These are phyloP conservation scores for Termitomyces sp. DNA, from an alignment of 768 basidiomycete species.

Conservation along the genomic window DNA sequence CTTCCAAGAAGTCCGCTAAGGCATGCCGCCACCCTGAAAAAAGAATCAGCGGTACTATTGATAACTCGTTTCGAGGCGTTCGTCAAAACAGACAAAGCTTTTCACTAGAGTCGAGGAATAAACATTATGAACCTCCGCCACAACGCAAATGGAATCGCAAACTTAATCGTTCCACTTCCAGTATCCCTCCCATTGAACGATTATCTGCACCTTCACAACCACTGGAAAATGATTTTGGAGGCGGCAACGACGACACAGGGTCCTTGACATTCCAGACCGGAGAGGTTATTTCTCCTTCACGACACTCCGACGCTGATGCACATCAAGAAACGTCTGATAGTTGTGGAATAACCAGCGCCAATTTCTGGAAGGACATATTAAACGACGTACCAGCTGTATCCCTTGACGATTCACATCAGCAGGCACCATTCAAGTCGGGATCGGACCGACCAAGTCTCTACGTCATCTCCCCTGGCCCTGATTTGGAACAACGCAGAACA, in stretches of 20 bases:
- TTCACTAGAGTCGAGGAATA: background rate
- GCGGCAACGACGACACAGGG: constrained; percentile 1
- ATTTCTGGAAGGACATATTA: background rate
- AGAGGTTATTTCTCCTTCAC: background rate
- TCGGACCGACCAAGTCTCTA: constrained; percentile 6
- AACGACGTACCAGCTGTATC: constrained; percentile 4
- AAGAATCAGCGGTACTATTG: background rate
- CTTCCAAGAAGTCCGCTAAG: background rate
- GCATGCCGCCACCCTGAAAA: constrained; percentile 1
- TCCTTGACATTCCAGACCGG: background rate
- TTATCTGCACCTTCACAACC: background rate
- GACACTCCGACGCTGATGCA: constrained; percentile 4
- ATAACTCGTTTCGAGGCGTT: background rate
- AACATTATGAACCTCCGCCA: constrained; percentile 5
- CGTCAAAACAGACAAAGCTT: background rate
- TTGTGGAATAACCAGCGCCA: background rate
- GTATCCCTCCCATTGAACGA: background rate
- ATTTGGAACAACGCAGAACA: constrained; percentile 1
- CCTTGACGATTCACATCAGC: constrained; percentile 2
- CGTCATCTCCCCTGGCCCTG: background rate
- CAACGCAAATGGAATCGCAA: background rate
- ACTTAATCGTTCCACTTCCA: background rate
- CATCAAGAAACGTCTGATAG: background rate
- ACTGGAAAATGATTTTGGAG: background rate
- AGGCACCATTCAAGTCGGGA: constrained; percentile 5